A percentile compares a stretch with the other conserved stretches of the same genome.
These are phyloP conservation scores for Epichloe scottii DNA, from an alignment of 2,329 filamentous ascomycete species.

Conservation along the genomic window DNA sequence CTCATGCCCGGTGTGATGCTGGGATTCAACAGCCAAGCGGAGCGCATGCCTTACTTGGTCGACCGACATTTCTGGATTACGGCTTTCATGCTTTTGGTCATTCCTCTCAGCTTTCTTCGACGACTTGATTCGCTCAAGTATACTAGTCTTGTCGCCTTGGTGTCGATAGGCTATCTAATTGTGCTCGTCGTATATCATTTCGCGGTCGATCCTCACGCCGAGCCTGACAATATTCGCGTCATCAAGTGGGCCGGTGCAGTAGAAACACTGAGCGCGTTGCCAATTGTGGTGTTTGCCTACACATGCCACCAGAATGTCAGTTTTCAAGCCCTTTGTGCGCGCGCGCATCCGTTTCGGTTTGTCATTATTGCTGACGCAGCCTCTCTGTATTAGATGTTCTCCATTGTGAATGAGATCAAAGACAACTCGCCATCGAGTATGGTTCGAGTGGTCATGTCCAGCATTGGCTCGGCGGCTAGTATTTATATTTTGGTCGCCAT, in stretches of 20 bases:
- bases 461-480: constrained; percentile 76
- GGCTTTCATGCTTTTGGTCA: constrained; percentile 91
- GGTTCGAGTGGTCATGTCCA: constrained; percentile 65
- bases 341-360: neutral
- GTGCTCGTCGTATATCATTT: constrained; percentile 91
- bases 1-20: constrained; percentile 89
- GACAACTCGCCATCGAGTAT: constrained; percentile 67
- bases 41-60: constrained; percentile 57
- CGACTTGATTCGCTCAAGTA: constrained; percentile 94
- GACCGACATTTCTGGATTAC: constrained; percentile 97
- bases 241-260: constrained; percentile 71
- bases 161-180: constrained; percentile 90
- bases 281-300: constrained; percentile 97
- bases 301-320: constrained; percentile 92
- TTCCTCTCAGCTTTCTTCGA: constrained; percentile 84
- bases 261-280: constrained; percentile 70
- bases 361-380: constrained; percentile 12
- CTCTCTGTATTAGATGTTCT: constrained; percentile 68
- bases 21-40: constrained; percentile 59
- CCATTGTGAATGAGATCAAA: constrained; percentile 87
- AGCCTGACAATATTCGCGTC: constrained; percentile 62
- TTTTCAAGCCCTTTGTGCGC: constrained; percentile 13
- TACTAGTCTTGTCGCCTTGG: constrained; percentile 79
- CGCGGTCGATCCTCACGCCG: constrained; percentile 60
- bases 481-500: constrained; percentile 88